Conservation (phyloP, 2,329 filamentous ascomycete species). For the Colletotrichum sp. region DNA sequence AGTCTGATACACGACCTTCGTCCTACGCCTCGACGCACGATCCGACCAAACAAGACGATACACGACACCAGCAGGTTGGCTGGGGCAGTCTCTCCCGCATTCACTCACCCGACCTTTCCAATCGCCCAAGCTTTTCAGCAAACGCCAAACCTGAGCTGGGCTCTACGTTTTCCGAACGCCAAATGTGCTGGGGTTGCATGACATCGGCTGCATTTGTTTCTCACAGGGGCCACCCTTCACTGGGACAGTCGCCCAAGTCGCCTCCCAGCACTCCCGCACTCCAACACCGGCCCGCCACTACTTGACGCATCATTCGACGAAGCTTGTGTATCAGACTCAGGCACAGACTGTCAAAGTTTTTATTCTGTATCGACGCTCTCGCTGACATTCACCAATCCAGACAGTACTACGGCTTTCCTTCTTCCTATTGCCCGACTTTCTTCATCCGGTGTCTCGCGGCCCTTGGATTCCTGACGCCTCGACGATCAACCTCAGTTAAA, state of each 20-base stretch:
- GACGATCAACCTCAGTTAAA: background rate
- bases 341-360: conserved; percentile 22
- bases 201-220: background rate
- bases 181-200: background rate
- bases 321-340: conserved; percentile 22
- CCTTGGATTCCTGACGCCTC: background rate
- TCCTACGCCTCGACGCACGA: background rate
- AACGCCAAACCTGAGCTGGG: background rate
- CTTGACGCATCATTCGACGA: conserved; percentile 21
- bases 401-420: background rate
- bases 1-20: conserved; percentile 9
- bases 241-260: background rate
- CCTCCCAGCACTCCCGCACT: background rate
- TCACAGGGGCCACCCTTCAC: conserved; percentile 2
- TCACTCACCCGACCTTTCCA: background rate
- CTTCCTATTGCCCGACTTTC: background rate
- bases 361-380: background rate
- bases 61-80: background rate
- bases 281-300: conserved; percentile 9
- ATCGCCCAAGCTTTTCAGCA: background rate
- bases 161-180: background rate
- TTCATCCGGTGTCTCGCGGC: conserved; percentile 14
- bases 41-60: background rate
- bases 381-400: conserved; percentile 4
- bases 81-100: background rate